Evolutionary conservation across 495 filamentous ascomycete genomes (phyloP).

Genomic region (Penicillium simplicissimum): DNA sequence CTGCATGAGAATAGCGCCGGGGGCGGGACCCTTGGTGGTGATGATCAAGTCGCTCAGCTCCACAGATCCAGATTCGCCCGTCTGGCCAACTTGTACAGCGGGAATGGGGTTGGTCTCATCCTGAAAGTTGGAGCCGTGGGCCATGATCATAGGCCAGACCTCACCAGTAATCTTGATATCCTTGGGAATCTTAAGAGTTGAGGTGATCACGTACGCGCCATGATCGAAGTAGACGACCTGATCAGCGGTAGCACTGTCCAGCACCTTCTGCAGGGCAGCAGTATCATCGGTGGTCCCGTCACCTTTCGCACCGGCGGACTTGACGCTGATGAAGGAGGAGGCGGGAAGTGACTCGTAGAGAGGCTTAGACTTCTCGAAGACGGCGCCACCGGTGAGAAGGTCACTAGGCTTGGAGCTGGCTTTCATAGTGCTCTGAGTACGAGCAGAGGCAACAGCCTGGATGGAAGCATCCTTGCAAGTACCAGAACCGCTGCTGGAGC

Average conservation of each 20-base stretch:
- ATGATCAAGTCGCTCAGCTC: conserved; percentile 79
- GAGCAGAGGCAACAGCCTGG: conserved; percentile 35
- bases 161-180: conserved; percentile 76
- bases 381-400: conserved; percentile 48
- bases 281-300: conserved; percentile 65
- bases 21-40: conserved; percentile 64
- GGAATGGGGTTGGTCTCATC: conserved; percentile 65
- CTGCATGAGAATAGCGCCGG: conserved; percentile 85
- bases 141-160: conserved; percentile 87
- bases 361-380: conserved; percentile 68
- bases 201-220: conserved; percentile 81
- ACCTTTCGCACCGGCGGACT: conserved; percentile 74
- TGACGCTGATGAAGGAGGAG: conserved; percentile 66
- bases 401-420: conserved; percentile 37
- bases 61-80: conserved; percentile 74
- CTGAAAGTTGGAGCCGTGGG: conserved; percentile 68
- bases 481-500: conserved; percentile 17
- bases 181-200: conserved; percentile 77
- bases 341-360: conserved; percentile 58
- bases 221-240: conserved; percentile 91
- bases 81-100: conserved; percentile 70
- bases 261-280: conserved; percentile 65
- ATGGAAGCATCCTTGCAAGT: conserved; percentile 30
- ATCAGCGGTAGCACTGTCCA: conserved; percentile 57
- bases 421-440: conserved; percentile 41